A percentile compares a stretch with the other conserved stretches of the same genome.
These are phyloP conservation scores for Phytophthora pluvialis DNA, from an alignment of 352 stramenopile species.

Conservation along the genomic window DNA sequence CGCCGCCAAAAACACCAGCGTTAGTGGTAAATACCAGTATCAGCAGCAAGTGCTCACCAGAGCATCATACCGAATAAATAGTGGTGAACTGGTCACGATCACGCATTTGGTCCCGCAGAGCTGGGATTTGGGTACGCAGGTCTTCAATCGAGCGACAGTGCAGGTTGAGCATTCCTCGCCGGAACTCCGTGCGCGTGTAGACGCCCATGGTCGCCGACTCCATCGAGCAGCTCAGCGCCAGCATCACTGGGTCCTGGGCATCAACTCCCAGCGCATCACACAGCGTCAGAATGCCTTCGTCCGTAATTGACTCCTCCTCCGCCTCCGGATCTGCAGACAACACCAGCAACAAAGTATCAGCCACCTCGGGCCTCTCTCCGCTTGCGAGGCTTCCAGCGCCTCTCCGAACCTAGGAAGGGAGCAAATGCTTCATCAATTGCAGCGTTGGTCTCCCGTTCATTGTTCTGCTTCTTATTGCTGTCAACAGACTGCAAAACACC, in stretches of 20 bases:
- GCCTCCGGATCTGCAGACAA: slow-evolving; percentile 45
- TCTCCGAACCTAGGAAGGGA: slow-evolving; percentile 59
- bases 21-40: too few relatives aligned
- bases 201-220: slow-evolving; percentile 79
- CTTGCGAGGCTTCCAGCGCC: not conserved
- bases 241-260: slow-evolving; percentile 78
- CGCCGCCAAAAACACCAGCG: not conserved
- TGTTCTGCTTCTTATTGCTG: slow-evolving; percentile 66
- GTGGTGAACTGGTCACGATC: slow-evolving; percentile 54
- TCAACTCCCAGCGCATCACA: slow-evolving; percentile 79
- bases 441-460: slow-evolving; percentile 36
- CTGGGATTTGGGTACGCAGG: slow-evolving; percentile 55
- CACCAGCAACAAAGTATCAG: not conserved
- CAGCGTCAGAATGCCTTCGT: slow-evolving; percentile 80
- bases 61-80: slow-evolving; percentile 82
- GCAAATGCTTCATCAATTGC: slow-evolving; percentile 68
- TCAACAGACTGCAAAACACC: slow-evolving; percentile 12
- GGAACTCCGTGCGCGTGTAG: slow-evolving; percentile 79
- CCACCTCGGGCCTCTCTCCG: too few relatives aligned
- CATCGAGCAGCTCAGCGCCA: slow-evolving; percentile 85
- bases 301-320: slow-evolving; percentile 75
- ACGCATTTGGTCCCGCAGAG: slow-evolving; percentile 57
- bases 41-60: too few relatives aligned
- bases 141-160: slow-evolving; percentile 65
- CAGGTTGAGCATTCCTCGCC: slow-evolving; percentile 73